Evolutionary conservation across 2,329 filamentous ascomycete genomes (phyloP), one percentile per base, ranked within the genome.

Genomic region (Blastomyces emzantsi): DNA sequence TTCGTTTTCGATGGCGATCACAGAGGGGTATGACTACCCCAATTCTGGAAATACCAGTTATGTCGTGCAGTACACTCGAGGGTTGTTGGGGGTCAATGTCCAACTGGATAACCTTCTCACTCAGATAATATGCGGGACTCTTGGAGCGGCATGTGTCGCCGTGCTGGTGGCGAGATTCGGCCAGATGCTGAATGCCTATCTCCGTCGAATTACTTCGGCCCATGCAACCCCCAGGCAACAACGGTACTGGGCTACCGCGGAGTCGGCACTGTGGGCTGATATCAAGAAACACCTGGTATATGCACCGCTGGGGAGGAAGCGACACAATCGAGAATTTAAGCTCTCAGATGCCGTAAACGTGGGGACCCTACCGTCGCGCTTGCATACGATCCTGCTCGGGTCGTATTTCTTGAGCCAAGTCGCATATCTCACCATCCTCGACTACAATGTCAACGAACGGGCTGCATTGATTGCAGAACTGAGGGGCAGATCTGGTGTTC

Each of bases 401-500:
- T 74, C 84, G 36, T 93, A 93, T 73, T 76, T 90, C n/a, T 78
- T 79, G 3, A 86, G 85, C 64, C 95, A 96, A 72, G 73, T 93
- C 52, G 86, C 86, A 9, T 96, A 94, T 77, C 92, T 89, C 73
- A 63, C 70, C 49, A 69, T 77, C 33, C 71, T 82, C 59, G 74
- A 79, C 65, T 81, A 80, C 65, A 65, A 66, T 2, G 73, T 74
- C 60, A 77, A 78, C 55, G 70, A 77, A 43, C 77, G 75, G 62
- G 73, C 74, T 57, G 82, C 87, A 2, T 81, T 95, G 36, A 80
- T 90, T 39, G 92, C 92, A 30, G 89, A 96, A 73, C 81, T 97
- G 54, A 88, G 94, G 70, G 92, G 92, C 47, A 86, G 94, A 64
- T 89, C 90, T 7, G 94, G 94, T 62, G 89, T 88, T 9, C 82